These are phyloP conservation scores for Cercospora brassicicola DNA, from an alignment of 2,329 filamentous ascomycete genomes.

Conservation along the genomic window DNA sequence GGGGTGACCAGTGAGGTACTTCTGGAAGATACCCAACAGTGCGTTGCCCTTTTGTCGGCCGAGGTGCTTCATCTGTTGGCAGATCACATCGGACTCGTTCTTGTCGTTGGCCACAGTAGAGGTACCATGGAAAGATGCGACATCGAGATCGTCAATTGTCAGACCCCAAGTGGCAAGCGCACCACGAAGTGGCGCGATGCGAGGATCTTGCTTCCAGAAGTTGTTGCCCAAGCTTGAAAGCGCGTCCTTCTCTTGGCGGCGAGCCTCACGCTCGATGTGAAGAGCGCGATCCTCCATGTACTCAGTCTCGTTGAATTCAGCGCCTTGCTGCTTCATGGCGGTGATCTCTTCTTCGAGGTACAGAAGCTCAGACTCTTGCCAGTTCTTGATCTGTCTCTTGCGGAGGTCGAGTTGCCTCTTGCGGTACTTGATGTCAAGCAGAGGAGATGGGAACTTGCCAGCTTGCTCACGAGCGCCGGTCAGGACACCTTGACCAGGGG, in stretches of 20 bases:
- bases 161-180: slow-evolving; percentile 97
- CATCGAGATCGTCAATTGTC: slow-evolving; percentile 90
- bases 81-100: slow-evolving; percentile 97
- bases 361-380: slow-evolving; percentile 92
- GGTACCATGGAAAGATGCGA: slow-evolving; percentile 98
- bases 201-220: slow-evolving; percentile 96
- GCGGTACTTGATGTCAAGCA: slow-evolving; percentile 96
- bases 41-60: slow-evolving; percentile 96
- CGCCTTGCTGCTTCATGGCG: slow-evolving; percentile 79
- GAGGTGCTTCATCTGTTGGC: slow-evolving; percentile 91
- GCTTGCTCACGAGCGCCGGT: slow-evolving; percentile 89
- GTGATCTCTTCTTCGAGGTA: slow-evolving; percentile 90
- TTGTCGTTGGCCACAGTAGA: slow-evolving; percentile 99
- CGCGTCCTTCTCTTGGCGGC: slow-evolving; percentile 88
- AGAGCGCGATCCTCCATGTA: slow-evolving; percentile 81
- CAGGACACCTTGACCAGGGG: slow-evolving; percentile 93
- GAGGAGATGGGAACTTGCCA: slow-evolving; percentile 89
- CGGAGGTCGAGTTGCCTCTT: slow-evolving; percentile 91
- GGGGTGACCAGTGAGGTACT: slow-evolving; percentile 96
- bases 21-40: slow-evolving; percentile 96
- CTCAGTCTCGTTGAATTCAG: slow-evolving; percentile 74
- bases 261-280: slow-evolving; percentile 85
- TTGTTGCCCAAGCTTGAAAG: slow-evolving; percentile 92
- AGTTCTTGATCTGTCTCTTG: slow-evolving; percentile 90
- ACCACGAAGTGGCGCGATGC: slow-evolving; percentile 92